Conservation (phyloP, 2,329 filamentous ascomycete genomes). For the Trichophyton rubrum region DNA sequence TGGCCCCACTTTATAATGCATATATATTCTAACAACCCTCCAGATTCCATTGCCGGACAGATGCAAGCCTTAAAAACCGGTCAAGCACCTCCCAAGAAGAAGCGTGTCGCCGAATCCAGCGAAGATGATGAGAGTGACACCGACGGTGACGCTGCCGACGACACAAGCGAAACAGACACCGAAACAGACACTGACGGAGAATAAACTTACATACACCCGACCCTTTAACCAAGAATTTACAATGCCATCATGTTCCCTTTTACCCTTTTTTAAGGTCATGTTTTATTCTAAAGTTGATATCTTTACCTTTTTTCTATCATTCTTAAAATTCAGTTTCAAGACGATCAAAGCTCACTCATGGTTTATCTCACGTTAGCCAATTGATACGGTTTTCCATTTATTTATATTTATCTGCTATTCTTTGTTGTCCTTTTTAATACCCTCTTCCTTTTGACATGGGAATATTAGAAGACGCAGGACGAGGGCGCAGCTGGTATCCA, state of each 20-base stretch:
- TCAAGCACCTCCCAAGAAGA: conserved; percentile 43
- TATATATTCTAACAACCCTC: conserved; percentile 18
- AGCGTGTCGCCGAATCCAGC: conserved; percentile 45
- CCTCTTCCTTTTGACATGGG: neutral
- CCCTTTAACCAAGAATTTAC: neutral
- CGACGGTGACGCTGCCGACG: conserved; percentile 48
- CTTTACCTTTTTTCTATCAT: neutral
- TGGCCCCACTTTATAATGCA: neutral
- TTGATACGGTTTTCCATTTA: neutral
- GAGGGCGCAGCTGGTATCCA: neutral
- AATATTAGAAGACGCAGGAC: neutral
- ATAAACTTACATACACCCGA: conserved; percentile 14
- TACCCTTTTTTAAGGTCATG: neutral
- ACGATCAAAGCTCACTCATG: neutral
- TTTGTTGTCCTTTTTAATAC: neutral
- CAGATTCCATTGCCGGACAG: conserved; percentile 80
- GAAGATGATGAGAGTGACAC: conserved; percentile 51
- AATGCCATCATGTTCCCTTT: neutral
- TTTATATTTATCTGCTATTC: neutral
- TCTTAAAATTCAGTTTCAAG: neutral
- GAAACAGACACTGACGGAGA: conserved; percentile 75
- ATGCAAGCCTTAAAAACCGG: conserved; percentile 76
- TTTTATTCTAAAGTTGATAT: neutral
- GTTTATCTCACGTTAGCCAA: neutral
- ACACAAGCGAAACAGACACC: conserved; percentile 46